These are phyloP conservation scores for Dissophora globulifera DNA, from an alignment of 192 early-diverging fungal species.

Conservation along the genomic window DNA sequence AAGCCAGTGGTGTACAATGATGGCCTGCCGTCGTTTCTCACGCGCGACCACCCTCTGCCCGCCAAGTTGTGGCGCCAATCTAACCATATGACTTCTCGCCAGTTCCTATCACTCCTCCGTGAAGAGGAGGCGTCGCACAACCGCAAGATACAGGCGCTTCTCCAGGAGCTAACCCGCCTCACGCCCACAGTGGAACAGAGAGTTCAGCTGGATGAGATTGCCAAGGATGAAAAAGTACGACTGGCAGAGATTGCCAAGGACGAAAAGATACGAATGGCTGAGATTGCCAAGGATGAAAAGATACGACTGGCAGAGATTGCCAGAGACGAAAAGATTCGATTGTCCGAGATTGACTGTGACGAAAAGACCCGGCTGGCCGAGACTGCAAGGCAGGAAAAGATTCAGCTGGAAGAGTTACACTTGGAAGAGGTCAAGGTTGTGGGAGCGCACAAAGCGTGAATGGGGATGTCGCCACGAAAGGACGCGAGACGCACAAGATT, in stretches of 20 bases:
- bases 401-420: neutral
- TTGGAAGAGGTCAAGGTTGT: neutral
- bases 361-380: neutral
- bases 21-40: too few species aligned
- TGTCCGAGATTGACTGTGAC: neutral
- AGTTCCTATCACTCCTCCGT: too few species aligned
- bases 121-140: too few species aligned
- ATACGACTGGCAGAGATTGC: neutral
- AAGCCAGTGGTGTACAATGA: too few species aligned
- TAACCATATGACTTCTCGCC: too few species aligned
- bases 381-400: neutral
- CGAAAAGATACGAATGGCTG: neutral
- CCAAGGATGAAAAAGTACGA: neutral
- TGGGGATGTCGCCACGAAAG: too few species aligned
- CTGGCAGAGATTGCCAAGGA: slow-evolving; percentile 3
- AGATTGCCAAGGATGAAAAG: neutral
- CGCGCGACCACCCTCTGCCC: too few species aligned
- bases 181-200: neutral
- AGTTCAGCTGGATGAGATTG: neutral
- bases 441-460: too few species aligned
- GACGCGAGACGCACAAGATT: too few species aligned
- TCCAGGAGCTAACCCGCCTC: too few species aligned
- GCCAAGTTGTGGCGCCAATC: too few species aligned
- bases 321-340: slow-evolving; percentile 9
- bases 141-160: too few species aligned